A percentile compares a stretch with the other conserved stretches of the same genome.
phyloP scores from a whole-genome alignment of 768 basidiomycete genomes.

The Dentipellis fragilis region DNA sequence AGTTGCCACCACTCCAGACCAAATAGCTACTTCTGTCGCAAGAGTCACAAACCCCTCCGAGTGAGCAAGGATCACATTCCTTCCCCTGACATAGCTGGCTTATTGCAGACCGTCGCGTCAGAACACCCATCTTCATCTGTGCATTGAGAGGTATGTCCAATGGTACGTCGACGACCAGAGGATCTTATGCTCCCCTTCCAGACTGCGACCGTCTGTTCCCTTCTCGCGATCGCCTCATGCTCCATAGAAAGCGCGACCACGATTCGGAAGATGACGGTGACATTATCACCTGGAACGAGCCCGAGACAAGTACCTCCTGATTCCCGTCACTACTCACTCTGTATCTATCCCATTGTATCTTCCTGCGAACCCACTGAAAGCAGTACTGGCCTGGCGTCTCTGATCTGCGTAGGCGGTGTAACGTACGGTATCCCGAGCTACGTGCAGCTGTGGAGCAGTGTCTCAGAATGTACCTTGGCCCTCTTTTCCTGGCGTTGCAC shows the following conservation, averaged over 20 bases:
- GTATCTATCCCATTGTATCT: no score
- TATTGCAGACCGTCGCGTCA: slow-evolving; percentile 18
- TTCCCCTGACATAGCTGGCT: background rate
- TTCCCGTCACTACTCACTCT: no score
- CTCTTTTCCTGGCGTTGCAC: no score
- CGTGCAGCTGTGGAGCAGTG: no score
- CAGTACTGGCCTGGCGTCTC: no score
- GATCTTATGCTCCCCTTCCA: slow-evolving; percentile 12
- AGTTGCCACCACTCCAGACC: slow-evolving; percentile 41
- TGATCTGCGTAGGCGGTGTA: no score
- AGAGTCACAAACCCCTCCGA: slow-evolving; percentile 56
- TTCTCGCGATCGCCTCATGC: slow-evolving; percentile 54
- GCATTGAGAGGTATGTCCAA: slow-evolving; percentile 41
- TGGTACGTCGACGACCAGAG: no score
- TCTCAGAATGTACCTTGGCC: no score
- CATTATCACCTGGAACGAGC: slow-evolving; percentile 68
- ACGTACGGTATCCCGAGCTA: no score
- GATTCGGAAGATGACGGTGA: slow-evolving; percentile 38
- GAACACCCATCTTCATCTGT: slow-evolving; percentile 79
- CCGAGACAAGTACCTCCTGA: no score
- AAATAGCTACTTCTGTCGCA: slow-evolving; percentile 46
- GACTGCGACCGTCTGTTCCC: slow-evolving; percentile 69
- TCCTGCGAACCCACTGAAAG: no score
- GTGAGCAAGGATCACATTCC: slow-evolving; percentile 29
- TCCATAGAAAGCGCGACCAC: slow-evolving; percentile 69